Evolutionary conservation across 352 stramenopile species (phyloP).

Genomic region (Globisporangium parvum): DNA sequence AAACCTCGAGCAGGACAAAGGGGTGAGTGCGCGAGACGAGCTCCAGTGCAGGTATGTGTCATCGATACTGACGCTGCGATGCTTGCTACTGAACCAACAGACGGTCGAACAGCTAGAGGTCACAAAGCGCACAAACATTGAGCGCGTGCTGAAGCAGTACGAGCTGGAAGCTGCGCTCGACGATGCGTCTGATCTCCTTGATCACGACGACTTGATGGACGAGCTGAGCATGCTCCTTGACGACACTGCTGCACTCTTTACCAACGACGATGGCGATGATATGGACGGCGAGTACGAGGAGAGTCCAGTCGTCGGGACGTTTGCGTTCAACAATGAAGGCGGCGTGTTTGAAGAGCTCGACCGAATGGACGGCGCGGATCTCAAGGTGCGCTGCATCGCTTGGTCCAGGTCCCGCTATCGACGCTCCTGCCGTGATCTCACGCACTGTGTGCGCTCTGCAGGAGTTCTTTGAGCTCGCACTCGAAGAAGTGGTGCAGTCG

Average conservation of each 20-base stretch:
- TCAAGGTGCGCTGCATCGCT: slow-evolving; percentile 34
- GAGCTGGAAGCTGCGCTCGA: slow-evolving; percentile 32
- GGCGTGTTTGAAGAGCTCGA: slow-evolving; percentile 60
- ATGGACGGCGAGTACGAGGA: slow-evolving; percentile 26
- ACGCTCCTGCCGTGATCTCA: too few relatives aligned
- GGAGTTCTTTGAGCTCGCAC: slow-evolving; percentile 65
- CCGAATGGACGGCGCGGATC: slow-evolving; percentile 60
- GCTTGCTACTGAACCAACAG: slow-evolving; percentile 12
- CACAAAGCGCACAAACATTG: slow-evolving; percentile 41
- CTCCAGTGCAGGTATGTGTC: background rate
- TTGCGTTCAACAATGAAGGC: slow-evolving; percentile 52
- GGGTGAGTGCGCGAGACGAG: slow-evolving; percentile 16
- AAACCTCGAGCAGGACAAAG: slow-evolving; percentile 36
- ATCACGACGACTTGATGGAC: slow-evolving; percentile 33
- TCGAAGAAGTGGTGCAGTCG: slow-evolving; percentile 54
- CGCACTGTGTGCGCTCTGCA: slow-evolving; percentile 3
- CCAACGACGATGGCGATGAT: slow-evolving; percentile 22
- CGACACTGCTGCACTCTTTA: slow-evolving; percentile 33
- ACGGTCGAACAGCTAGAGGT: slow-evolving; percentile 17
- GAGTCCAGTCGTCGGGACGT: slow-evolving; percentile 40
- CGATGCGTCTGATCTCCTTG: slow-evolving; percentile 11
- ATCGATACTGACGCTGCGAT: background rate
- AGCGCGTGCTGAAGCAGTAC: slow-evolving; percentile 63
- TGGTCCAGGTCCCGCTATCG: background rate
- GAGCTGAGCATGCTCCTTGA: slow-evolving; percentile 50